These are phyloP conservation scores for Leucocoprinus sp. DNA, from an alignment of 768 basidiomycete genomes.

Conservation along the genomic window DNA sequence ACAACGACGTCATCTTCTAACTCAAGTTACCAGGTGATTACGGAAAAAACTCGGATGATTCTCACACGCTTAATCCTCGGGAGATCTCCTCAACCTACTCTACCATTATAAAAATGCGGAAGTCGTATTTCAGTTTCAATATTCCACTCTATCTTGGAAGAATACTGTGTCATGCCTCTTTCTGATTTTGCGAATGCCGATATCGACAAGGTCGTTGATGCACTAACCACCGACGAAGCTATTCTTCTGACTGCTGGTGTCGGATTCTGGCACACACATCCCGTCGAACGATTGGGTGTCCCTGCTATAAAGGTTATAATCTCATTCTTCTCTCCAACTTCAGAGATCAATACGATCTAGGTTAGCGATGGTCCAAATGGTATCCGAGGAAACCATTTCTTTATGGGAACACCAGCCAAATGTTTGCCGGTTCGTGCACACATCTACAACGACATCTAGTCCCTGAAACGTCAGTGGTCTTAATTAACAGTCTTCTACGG, in stretches of 20 bases:
- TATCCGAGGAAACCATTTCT: conserved; percentile 65
- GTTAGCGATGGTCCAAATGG: conserved; percentile 81
- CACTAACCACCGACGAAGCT: conserved; percentile 66
- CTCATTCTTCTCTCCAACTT: too few species aligned
- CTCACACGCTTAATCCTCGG: conserved; percentile 5
- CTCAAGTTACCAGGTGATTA: conserved; percentile 6
- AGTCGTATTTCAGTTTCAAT: too few species aligned
- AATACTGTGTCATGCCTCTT: conserved; percentile 62
- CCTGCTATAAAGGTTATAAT: conserved; percentile 72
- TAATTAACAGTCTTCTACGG: conserved; percentile 53
- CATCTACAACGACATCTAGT: not conserved
- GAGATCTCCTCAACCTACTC: not conserved
- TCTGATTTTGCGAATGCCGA: conserved; percentile 63
- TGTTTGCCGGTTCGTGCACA: conserved; percentile 53
- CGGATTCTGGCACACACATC: conserved; percentile 71
- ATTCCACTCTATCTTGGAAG: too few species aligned
- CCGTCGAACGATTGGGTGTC: conserved; percentile 55
- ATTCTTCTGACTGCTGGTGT: conserved; percentile 66
- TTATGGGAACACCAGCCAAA: conserved; percentile 76
- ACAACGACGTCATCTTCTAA: not conserved
- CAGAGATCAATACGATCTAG: conserved; percentile 22
- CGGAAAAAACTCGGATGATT: conserved; percentile 1
- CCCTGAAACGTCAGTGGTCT: not conserved
- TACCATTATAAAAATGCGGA: not conserved
- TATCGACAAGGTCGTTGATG: conserved; percentile 52